phyloP scores from a whole-genome alignment of 2,329 filamentous ascomycete genomes.

The Hypoxylon sp. region DNA sequence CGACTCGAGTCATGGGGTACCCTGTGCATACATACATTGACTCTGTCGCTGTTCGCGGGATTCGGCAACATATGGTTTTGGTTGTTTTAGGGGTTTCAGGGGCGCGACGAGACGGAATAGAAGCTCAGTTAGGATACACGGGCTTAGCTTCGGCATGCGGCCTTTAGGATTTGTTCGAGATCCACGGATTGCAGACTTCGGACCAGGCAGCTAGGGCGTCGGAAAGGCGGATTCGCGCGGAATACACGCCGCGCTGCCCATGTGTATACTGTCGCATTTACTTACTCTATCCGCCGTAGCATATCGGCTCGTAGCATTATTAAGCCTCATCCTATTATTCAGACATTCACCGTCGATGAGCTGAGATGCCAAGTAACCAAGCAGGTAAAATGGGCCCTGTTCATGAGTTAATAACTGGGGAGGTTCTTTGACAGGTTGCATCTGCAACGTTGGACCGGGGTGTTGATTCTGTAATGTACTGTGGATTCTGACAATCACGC shows the following conservation, averaged over 20 bases:
- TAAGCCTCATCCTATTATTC: conserved; percentile 6
- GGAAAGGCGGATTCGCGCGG: conserved; percentile 17
- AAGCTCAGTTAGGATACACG: conserved; percentile 2
- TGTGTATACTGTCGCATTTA: neutral
- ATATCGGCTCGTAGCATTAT: conserved; percentile 1
- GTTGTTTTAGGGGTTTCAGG: conserved; percentile 7
- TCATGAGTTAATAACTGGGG: conserved; percentile 25
- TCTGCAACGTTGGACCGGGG: conserved; percentile 25
- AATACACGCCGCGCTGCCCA: neutral
- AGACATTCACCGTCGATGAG: conserved; percentile 2
- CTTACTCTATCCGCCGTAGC: neutral
- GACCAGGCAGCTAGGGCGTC: conserved; percentile 26
- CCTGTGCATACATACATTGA: neutral
- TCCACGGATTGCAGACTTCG: conserved; percentile 26
- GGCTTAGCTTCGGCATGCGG: conserved; percentile 13
- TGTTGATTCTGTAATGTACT: conserved; percentile 20
- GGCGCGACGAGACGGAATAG: neutral
- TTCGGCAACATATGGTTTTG: neutral
- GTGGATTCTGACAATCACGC: conserved; percentile 20
- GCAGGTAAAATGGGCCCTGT: neutral
- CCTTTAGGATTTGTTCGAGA: conserved; percentile 16
- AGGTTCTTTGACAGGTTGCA: conserved; percentile 18
- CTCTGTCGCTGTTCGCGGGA: neutral
- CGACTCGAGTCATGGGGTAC: conserved; percentile 7
- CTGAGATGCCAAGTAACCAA: conserved; percentile 19